Conservation (phyloP, 129 eudicot genomes). For the Tagetes erecta region DNA sequence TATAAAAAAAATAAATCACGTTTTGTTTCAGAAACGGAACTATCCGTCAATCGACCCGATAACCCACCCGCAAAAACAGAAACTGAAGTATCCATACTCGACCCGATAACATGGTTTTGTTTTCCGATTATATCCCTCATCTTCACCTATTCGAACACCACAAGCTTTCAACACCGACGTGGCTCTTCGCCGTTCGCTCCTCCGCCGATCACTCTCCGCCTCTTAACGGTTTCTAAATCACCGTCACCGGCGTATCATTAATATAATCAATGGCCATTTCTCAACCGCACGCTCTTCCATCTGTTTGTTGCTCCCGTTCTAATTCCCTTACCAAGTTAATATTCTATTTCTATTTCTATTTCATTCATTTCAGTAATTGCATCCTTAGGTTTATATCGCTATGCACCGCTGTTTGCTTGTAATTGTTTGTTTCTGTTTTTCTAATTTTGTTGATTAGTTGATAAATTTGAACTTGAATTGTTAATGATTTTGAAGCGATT, state of each 20-base stretch:
- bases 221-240: neutral
- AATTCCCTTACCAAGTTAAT: slow-evolving; percentile 28
- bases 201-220: slow-evolving; percentile 23
- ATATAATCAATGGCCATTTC: slow-evolving; percentile 31
- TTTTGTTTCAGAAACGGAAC: too few relatives aligned
- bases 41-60: too few relatives aligned
- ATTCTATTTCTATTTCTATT: neutral
- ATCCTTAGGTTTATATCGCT: neutral
- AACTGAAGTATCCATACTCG: slow-evolving; percentile 15
- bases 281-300: slow-evolving; percentile 46
- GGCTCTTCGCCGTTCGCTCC: slow-evolving; percentile 30
- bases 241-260: slow-evolving; percentile 21
- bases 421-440: neutral
- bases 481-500: slow-evolving; percentile 13
- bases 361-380: neutral
- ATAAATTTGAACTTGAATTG: neutral
- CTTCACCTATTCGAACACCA: slow-evolving; percentile 29
- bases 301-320: slow-evolving; percentile 31
- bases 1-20: too few relatives aligned
- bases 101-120: slow-evolving; percentile 9
- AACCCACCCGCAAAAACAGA: slow-evolving; percentile 13
- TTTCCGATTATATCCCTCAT: slow-evolving; percentile 15
- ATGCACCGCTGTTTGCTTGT: neutral
- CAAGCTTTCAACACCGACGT: slow-evolving; percentile 43
- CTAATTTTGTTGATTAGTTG: neutral